Evolutionary conservation across 1,139 yeast genomes (phyloP), one percentile per base, ranked within the genome.

Genomic region (Lodderomyces oxycetoniae): DNA sequence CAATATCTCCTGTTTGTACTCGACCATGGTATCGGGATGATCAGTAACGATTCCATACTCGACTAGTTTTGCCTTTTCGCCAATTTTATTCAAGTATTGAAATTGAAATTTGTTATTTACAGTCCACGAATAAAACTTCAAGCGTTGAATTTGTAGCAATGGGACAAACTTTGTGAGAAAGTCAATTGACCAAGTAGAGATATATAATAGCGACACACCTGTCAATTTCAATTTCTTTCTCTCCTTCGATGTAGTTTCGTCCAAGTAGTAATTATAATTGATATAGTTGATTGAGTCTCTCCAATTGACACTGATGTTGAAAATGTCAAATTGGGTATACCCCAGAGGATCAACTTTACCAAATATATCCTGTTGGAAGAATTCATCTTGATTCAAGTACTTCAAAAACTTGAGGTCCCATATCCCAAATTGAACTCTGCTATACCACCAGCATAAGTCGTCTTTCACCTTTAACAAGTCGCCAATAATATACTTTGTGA

Each of bases 41-140:
- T 83, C 91, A 3, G 81, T 67, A 35, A 83, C 65, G 8, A 81
- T 59, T 2, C 88, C 91, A 39, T 55, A 67, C 34, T 65, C 69
- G 4, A 42, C 37, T 15, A 68, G 35, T 6, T 44, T 39, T 11
- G 58, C 57, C 3, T 42, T 33, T 30, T 43, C 42, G 22, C 69
- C 61, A 13, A 67, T 41, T 21, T 45, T 48, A 14, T 40, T 42
- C 35, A 67, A 55, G 47, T 66, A 66, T 39, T 74, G 72, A 35
- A 75, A 65, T 36, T 80, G 78, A 6, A 48, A 44, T 28, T 58
- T 57, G 29, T 60, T 64, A 53, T 89, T 89, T 29, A 87, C 69
- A 1, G 97, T 89, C 97, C 97, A 89, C 14, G 84, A 61, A 57
- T 77, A 86, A 11, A 86, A 61, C 33, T 71, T 67, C 36, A 82